phyloP scores from a whole-genome alignment of 345 rosid species.

The Eucalyptus regnans region DNA sequence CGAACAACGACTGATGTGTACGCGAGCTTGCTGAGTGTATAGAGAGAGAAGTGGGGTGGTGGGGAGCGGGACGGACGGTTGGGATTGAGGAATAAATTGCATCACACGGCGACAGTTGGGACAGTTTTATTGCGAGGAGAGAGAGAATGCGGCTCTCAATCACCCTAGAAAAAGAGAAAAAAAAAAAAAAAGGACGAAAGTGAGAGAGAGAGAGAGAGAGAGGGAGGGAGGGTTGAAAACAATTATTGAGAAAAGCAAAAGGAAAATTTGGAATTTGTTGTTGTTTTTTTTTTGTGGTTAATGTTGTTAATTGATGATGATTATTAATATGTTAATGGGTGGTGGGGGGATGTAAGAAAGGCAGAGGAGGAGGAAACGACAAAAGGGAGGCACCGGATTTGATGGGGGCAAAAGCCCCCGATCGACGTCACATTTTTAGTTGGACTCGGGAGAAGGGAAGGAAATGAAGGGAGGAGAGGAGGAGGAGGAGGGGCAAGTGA shows the following conservation, averaged over 20 bases:
- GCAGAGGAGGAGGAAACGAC: background rate
- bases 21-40: background rate
- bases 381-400: background rate
- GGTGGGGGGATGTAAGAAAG: background rate
- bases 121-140: background rate
- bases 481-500: background rate
- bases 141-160: conserved; percentile 5
- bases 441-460: background rate
- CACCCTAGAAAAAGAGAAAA: background rate
- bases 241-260: background rate
- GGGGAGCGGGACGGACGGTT: conserved; percentile 2
- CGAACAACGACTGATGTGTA: background rate
- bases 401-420: background rate
- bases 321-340: background rate
- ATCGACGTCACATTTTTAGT: background rate
- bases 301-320: too few relatives aligned
- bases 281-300: background rate
- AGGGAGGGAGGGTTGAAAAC: background rate
- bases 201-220: background rate
- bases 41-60: background rate
- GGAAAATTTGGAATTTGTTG: background rate
- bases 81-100: background rate
- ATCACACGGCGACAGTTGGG: conserved; percentile 20
- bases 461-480: too few relatives aligned
- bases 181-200: background rate